These are phyloP conservation scores for Austroboletus festivus DNA, from an alignment of 768 basidiomycete genomes.

Conservation along the genomic window DNA sequence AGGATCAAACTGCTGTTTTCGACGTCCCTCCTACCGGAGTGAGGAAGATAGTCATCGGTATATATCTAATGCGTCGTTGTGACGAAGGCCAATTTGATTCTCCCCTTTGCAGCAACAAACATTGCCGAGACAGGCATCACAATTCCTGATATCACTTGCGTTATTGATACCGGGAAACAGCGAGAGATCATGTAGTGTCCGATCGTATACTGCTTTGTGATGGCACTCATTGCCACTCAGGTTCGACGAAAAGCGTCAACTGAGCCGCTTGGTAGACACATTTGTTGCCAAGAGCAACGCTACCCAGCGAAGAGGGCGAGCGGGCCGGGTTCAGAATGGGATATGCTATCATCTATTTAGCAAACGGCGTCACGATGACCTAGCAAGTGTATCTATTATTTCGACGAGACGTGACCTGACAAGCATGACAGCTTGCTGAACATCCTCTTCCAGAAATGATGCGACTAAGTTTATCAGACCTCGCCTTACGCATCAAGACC, in stretches of 20 bases:
- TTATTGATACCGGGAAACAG: constrained; percentile 92
- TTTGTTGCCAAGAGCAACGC: constrained; percentile 92
- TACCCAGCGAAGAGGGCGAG: constrained; percentile 82
- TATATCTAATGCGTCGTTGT: constrained; percentile 13
- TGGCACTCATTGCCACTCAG: constrained; percentile 34
- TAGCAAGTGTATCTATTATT: constrained; percentile 39
- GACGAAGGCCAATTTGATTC: background rate
- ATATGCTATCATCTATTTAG: constrained; percentile 97
- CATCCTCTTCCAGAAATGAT: constrained; percentile 95
- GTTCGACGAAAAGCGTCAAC: constrained; percentile 96
- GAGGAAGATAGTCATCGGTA: constrained; percentile 93
- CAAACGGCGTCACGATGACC: constrained; percentile 76
- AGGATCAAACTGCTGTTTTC: constrained; percentile 88
- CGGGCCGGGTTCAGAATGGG: constrained; percentile 86
- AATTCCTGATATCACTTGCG: constrained; percentile 96
- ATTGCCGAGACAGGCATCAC: constrained; percentile 98
- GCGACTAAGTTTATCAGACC: constrained; percentile 86
- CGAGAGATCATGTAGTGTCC: constrained; percentile 90
- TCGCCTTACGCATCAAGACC: constrained; percentile 89
- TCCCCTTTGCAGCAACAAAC: constrained; percentile 62
- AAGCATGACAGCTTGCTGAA: constrained; percentile 64
- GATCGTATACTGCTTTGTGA: constrained; percentile 3
- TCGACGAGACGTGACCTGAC: background rate
- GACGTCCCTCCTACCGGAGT: constrained; percentile 77
- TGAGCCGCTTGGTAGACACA: constrained; percentile 87